These are phyloP conservation scores for Prunus yedoensis DNA, from an alignment of 331 rosid species.

Conservation along the genomic window DNA sequence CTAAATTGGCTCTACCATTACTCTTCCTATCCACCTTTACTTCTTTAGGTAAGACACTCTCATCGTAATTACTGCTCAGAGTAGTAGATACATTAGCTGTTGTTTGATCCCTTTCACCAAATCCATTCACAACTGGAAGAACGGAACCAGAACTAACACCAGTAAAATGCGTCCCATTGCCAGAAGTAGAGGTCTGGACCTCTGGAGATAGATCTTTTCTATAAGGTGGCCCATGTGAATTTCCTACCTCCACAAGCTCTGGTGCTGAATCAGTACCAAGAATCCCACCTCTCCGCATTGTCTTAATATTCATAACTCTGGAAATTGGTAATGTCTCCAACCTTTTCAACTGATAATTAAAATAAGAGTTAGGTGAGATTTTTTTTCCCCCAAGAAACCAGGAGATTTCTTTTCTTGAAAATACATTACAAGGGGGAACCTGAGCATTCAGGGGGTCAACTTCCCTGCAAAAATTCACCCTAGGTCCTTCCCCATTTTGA, in stretches of 20 bases:
- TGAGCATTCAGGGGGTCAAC: constrained; percentile 74
- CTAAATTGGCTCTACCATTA: constrained; percentile 35
- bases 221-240: constrained; percentile 39
- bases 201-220: constrained; percentile 31
- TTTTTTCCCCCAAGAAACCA: constrained; percentile 51
- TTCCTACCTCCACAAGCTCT: constrained; percentile 39
- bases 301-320: constrained; percentile 31
- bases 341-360: constrained; percentile 39
- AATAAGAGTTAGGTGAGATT: constrained; percentile 51
- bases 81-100: constrained; percentile 26
- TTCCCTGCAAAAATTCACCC: constrained; percentile 33
- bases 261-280: constrained; percentile 29
- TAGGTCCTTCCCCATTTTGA: constrained; percentile 38
- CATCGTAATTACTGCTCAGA: constrained; percentile 28
- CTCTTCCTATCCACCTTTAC: constrained; percentile 33
- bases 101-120: constrained; percentile 39
- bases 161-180: constrained; percentile 35
- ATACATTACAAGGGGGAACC: constrained; percentile 70
- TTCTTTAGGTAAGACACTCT: constrained; percentile 33
- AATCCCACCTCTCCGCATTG: constrained; percentile 23
- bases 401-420: constrained; percentile 80
- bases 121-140: constrained; percentile 41
- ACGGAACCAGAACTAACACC: constrained; percentile 40
- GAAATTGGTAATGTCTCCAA: constrained; percentile 39
- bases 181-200: constrained; percentile 34